These are phyloP conservation scores for Paecilomyces dactylethromorphus DNA, from an alignment of 2,329 filamentous ascomycete genomes.

Conservation along the genomic window DNA sequence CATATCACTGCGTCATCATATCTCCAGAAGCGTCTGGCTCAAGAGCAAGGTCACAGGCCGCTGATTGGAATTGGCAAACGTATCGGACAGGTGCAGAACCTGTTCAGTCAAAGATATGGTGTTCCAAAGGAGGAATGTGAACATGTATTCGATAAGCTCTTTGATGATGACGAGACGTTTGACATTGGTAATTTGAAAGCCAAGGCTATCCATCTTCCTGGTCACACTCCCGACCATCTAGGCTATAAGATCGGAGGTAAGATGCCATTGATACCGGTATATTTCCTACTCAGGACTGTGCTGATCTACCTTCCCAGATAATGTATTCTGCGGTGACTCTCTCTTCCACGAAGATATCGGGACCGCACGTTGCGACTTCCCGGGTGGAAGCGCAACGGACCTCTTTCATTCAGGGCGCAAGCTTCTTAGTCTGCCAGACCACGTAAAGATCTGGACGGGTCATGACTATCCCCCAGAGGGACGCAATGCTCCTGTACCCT, in stretches of 20 bases:
- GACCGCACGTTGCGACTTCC: slow-evolving; percentile 50
- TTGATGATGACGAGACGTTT: slow-evolving; percentile 52
- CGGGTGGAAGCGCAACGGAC: slow-evolving; percentile 41
- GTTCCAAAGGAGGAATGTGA: slow-evolving; percentile 16
- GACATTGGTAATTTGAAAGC: slow-evolving; percentile 44
- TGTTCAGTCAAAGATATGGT: slow-evolving; percentile 34
- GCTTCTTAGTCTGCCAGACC: slow-evolving; percentile 37
- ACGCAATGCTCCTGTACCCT: slow-evolving; percentile 31
- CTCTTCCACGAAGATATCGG: slow-evolving; percentile 49
- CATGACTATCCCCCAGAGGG: slow-evolving; percentile 47
- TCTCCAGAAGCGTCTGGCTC: slow-evolving; percentile 42
- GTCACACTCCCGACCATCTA: slow-evolving; percentile 58
- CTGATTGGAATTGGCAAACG: slow-evolving; percentile 52
- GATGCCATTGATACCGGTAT: too few relatives aligned
- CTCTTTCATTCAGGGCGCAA: slow-evolving; percentile 41
- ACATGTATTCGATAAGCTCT: slow-evolving; percentile 31
- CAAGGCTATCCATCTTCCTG: slow-evolving; percentile 52
- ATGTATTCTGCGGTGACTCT: slow-evolving; percentile 49
- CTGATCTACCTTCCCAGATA: slow-evolving; percentile 25
- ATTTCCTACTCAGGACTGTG: too few relatives aligned
- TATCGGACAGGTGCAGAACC: slow-evolving; percentile 48
- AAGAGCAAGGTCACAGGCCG: slow-evolving; percentile 33
- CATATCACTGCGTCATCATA: slow-evolving; percentile 56
- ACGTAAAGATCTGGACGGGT: slow-evolving; percentile 48
- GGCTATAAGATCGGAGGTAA: slow-evolving; percentile 51